phyloP scores from a whole-genome alignment of 495 filamentous ascomycete genomes.

The Penicillium pancosmium region DNA sequence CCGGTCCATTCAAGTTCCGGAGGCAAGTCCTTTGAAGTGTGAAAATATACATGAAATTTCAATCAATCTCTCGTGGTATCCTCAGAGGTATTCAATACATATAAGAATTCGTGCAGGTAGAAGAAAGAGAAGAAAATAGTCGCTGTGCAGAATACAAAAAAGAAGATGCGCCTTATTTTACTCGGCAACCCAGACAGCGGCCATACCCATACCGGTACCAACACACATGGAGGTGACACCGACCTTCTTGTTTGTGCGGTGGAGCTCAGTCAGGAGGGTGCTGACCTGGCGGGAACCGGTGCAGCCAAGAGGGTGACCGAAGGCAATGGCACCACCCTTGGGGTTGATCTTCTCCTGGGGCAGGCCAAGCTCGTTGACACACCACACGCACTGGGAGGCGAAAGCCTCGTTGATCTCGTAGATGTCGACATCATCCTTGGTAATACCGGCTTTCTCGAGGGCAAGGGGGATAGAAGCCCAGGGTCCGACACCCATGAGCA shows the following conservation, averaged over 20 bases:
- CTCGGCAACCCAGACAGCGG: constrained; percentile 90
- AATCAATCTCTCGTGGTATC: constrained; percentile 32
- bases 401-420: constrained; percentile 99
- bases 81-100: constrained; percentile 32
- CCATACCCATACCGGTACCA: constrained; percentile 97
- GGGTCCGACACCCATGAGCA: constrained; percentile 95
- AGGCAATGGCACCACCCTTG: constrained; percentile 98
- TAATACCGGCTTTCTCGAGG: constrained; percentile 81
- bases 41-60: constrained; percentile 20
- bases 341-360: constrained; percentile 85
- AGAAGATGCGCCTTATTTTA: constrained; percentile 47
- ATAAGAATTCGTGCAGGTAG: constrained; percentile 23
- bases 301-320: constrained; percentile 94
- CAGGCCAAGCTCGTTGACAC: constrained; percentile 82
- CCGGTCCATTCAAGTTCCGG: neutral
- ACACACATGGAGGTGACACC: constrained; percentile 97
- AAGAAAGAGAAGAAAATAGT: constrained; percentile 20
- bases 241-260: constrained; percentile 76
- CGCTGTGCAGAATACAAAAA: constrained; percentile 38
- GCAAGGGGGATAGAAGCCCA: constrained; percentile 96
- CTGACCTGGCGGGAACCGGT: constrained; percentile 93
- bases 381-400: constrained; percentile 93
- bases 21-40: neutral
- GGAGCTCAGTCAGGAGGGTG: constrained; percentile 86
- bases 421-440: constrained; percentile 91